Conservation (phyloP, 1,284 basidiomycete genomes). For the Fomes fomentarius region DNA sequence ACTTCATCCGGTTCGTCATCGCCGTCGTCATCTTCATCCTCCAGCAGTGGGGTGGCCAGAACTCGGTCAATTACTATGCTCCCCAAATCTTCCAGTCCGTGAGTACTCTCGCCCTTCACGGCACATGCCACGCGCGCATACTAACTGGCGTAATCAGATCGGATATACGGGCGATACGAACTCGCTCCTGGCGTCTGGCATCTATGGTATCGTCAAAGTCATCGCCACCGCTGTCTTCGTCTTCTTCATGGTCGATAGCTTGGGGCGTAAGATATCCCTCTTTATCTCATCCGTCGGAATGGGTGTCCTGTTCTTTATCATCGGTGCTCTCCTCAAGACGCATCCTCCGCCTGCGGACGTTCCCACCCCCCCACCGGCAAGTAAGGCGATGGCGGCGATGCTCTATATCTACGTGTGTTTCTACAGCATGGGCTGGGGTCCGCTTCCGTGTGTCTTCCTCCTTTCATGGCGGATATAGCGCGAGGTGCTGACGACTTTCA, state of each 20-base stretch:
- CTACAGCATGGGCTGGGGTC: slow-evolving; percentile 63
- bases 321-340: slow-evolving; percentile 77
- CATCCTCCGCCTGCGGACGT: slow-evolving; percentile 52
- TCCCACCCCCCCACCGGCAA: slow-evolving; percentile 46
- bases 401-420: slow-evolving; percentile 78
- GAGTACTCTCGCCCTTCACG: slow-evolving; percentile 22
- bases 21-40: slow-evolving; percentile 62
- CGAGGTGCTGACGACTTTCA: neutral
- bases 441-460: slow-evolving; percentile 25
- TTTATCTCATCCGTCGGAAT: slow-evolving; percentile 68
- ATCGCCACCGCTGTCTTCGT: slow-evolving; percentile 71
- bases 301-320: slow-evolving; percentile 62
- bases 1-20: slow-evolving; percentile 71
- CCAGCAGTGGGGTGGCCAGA: slow-evolving; percentile 70
- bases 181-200: slow-evolving; percentile 77
- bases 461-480: neutral
- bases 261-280: slow-evolving; percentile 58
- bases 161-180: slow-evolving; percentile 62
- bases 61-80: slow-evolving; percentile 75
- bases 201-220: slow-evolving; percentile 81
- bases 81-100: slow-evolving; percentile 74
- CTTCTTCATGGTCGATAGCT: slow-evolving; percentile 54
- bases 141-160: slow-evolving; percentile 44
- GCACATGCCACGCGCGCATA: neutral
- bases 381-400: slow-evolving; percentile 75